These are phyloP conservation scores for Saussurea involucrata DNA, from an alignment of 129 eudicot genomes.

Conservation along the genomic window DNA sequence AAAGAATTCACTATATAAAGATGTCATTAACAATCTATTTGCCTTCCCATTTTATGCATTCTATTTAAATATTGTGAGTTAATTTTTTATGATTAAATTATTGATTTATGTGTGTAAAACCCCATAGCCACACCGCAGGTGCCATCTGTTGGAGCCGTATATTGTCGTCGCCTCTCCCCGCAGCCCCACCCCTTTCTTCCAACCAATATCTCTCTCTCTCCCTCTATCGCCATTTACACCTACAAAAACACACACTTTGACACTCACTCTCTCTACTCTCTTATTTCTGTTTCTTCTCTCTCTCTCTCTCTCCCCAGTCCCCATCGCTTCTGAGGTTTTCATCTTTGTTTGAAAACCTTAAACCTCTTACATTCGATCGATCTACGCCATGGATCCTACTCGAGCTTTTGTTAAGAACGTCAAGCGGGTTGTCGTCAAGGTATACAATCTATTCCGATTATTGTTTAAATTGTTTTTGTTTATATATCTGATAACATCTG, in stretches of 20 bases:
- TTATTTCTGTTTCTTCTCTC: no score
- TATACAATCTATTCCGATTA: constrained; percentile 7
- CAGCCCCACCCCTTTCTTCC: constrained; percentile 20
- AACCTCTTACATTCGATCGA: constrained; percentile 10
- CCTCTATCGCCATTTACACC: constrained; percentile 10
- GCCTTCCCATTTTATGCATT: no score
- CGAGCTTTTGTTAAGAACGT: constrained; percentile 72
- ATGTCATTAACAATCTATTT: no score
- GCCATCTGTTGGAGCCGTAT: constrained; percentile 37
- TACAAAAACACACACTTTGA: constrained; percentile 20
- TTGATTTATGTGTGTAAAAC: neutral
- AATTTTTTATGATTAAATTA: no score
- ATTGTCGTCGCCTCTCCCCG: constrained; percentile 27
- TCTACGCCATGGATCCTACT: constrained; percentile 60
- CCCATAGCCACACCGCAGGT: constrained; percentile 22
- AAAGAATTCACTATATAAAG: no score
- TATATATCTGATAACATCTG: neutral
- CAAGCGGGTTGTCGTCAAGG: constrained; percentile 85
- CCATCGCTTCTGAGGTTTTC: neutral
- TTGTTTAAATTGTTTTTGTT: neutral
- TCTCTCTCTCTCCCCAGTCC: neutral
- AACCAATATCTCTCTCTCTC: constrained; percentile 9
- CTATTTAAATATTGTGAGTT: no score
- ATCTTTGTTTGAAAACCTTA: neutral
- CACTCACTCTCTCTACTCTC: constrained; percentile 7